A percentile compares a stretch with the other conserved stretches of the same genome.
phyloP scores from a whole-genome alignment of 306 rosid species.

The Hippophae gyantsensis region DNA sequence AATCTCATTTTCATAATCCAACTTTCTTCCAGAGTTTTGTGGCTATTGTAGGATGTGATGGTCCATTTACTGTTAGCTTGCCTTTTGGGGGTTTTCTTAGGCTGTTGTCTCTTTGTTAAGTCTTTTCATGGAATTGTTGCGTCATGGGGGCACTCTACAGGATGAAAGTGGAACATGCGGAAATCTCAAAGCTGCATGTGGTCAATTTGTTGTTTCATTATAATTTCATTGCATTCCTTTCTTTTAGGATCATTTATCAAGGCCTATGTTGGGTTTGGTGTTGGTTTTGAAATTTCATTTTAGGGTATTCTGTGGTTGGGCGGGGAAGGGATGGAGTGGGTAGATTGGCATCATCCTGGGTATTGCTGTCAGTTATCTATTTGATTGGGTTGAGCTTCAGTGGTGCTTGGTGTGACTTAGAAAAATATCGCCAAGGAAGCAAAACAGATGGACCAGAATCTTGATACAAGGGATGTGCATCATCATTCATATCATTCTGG shows the following conservation, averaged over 20 bases:
- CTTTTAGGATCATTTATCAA: constrained; percentile 7
- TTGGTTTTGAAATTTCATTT: constrained; percentile 9
- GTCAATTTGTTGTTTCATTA: neutral
- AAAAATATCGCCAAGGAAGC: constrained; percentile 55
- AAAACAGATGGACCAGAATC: constrained; percentile 55
- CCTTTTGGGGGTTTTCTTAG: constrained; percentile 17
- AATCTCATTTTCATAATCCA: constrained; percentile 64
- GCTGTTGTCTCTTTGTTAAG: constrained; percentile 10
- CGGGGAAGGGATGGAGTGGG: constrained; percentile 9
- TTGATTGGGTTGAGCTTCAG: constrained; percentile 31
- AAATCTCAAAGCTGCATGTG: constrained; percentile 15
- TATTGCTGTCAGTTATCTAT: constrained; percentile 28
- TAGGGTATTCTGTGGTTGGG: constrained; percentile 4
- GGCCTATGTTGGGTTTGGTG: constrained; percentile 9
- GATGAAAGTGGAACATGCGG: constrained; percentile 12
- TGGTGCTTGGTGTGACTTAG: constrained; percentile 35
- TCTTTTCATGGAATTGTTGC: constrained; percentile 21
- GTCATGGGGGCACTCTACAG: constrained; percentile 16
- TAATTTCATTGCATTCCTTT: constrained; percentile 14
- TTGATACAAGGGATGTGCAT: constrained; percentile 69
- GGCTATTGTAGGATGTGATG: constrained; percentile 28
- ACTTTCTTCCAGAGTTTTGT: constrained; percentile 41
- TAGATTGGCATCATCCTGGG: neutral
- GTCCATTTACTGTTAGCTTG: constrained; percentile 20
- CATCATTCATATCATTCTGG: constrained; percentile 87